Conservation (phyloP, 768 basidiomycete genomes). For the Rhodotorula sphaerocarpa region DNA sequence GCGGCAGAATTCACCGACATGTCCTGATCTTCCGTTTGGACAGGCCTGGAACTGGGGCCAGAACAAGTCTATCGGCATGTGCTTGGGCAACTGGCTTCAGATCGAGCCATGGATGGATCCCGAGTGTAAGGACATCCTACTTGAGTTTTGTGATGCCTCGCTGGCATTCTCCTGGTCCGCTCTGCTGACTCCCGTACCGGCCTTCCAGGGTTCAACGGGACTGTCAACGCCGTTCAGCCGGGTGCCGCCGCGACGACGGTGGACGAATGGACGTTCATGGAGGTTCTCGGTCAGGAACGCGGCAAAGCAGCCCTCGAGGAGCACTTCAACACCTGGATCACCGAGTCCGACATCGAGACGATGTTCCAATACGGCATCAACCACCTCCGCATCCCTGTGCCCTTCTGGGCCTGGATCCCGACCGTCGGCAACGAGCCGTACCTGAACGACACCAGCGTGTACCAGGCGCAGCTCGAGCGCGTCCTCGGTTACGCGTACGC, state of each 20-base stretch:
- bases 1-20: too few species aligned
- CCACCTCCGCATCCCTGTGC: conserved; percentile 38
- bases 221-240: conserved; percentile 18
- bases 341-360: conserved; percentile 42
- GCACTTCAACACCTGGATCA: conserved; percentile 45
- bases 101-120: conserved; percentile 31
- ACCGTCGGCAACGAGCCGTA: conserved; percentile 30
- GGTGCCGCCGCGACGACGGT: conserved; percentile 12
- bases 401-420: conserved; percentile 39
- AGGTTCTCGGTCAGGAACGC: conserved; percentile 27
- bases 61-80: conserved; percentile 34
- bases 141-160: too few species aligned
- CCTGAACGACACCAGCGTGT: conserved; percentile 34
- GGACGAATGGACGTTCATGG: conserved; percentile 32
- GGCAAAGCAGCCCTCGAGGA: conserved; percentile 37
- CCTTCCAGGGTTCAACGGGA: conserved; percentile 19
- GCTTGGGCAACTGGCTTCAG: background rate
- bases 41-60: conserved; percentile 31
- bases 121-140: background rate
- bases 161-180: background rate
- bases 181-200: background rate
- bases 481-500: conserved; percentile 32
- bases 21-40: too few species aligned
- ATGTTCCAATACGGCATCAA: conserved; percentile 38
- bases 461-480: conserved; percentile 35